Evolutionary conservation across 768 basidiomycete genomes (phyloP).

Genomic region (Clitopilus passeckerianus): DNA sequence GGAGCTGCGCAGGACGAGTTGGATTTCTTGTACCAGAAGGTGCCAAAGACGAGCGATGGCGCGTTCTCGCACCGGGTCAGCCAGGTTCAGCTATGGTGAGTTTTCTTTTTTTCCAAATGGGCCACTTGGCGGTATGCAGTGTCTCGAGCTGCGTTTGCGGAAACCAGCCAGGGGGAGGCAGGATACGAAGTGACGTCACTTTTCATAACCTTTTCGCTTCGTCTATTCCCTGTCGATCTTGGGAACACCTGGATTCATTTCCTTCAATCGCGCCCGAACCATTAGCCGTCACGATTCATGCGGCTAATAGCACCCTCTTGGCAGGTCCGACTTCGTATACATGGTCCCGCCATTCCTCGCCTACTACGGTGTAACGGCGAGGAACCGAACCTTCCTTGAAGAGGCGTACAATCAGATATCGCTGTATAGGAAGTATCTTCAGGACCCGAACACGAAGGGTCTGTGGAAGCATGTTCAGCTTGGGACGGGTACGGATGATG

Average conservation of each 20-base stretch:
- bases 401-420: constrained; percentile 70
- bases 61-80: constrained; percentile 75
- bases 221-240: not conserved
- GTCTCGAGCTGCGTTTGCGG: too few relatives aligned
- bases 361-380: constrained; percentile 66
- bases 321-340: constrained; percentile 75
- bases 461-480: constrained; percentile 76
- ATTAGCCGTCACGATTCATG: not conserved
- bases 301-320: not conserved
- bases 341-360: constrained; percentile 89
- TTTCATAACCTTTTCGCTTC: not conserved
- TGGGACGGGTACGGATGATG: constrained; percentile 51
- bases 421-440: constrained; percentile 65
- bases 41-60: constrained; percentile 64
- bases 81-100: constrained; percentile 70
- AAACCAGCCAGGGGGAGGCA: not conserved
- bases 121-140: too few relatives aligned
- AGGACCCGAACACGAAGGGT: constrained; percentile 40
- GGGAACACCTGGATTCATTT: not conserved
- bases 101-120: not conserved
- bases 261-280: not conserved
- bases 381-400: constrained; percentile 51
- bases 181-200: not conserved
- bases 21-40: constrained; percentile 49
- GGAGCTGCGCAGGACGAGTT: constrained; percentile 65